Conservation (phyloP, 331 rosid genomes). For the Malus hybrid region DNA sequence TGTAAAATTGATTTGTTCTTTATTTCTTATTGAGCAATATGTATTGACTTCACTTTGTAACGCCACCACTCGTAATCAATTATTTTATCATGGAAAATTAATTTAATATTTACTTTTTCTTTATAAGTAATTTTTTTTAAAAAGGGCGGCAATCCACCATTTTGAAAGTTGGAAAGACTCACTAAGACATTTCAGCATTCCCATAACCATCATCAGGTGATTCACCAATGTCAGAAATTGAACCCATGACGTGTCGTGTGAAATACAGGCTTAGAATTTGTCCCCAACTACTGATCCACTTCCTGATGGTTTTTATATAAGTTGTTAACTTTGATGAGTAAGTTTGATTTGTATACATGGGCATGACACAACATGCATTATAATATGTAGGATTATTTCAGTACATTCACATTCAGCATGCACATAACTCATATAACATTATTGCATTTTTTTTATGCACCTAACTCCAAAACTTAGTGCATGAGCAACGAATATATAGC, state of each 20-base stretch:
- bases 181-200: too few relatives aligned
- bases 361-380: not conserved
- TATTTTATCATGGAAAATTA: not conserved
- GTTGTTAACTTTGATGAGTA: not conserved
- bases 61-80: not conserved
- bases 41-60: not conserved
- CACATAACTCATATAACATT: not conserved
- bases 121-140: too few relatives aligned
- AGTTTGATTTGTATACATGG: not conserved
- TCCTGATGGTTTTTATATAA: too few relatives aligned
- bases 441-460: not conserved
- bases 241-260: too few relatives aligned
- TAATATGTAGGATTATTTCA: not conserved
- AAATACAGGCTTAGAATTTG: too few relatives aligned
- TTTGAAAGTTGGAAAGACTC: too few relatives aligned
- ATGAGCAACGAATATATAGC: not conserved
- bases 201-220: too few relatives aligned
- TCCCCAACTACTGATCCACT: too few relatives aligned
- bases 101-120: too few relatives aligned
- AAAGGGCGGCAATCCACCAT: too few relatives aligned
- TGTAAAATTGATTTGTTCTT: not conserved
- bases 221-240: too few relatives aligned
- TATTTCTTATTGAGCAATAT: not conserved
- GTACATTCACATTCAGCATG: not conserved
- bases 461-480: not conserved